Base-by-base conservation (phyloP, 1,139 yeast genomes). In the Saccharomyces hybrid region DNA sequence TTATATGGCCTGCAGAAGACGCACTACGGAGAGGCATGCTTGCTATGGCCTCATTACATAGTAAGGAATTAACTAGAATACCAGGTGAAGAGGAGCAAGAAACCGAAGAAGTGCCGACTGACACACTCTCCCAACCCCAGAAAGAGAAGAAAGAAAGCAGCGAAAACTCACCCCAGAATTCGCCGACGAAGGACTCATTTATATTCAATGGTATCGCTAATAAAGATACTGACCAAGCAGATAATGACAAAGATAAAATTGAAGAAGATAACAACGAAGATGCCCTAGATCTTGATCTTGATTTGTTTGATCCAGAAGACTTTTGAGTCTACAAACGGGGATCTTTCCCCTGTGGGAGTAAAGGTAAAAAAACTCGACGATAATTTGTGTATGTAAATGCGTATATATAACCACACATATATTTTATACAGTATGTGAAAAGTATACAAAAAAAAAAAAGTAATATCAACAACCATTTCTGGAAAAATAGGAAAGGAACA, bases 1-100 rank as follows among this genome's bases (percentile, higher is more conserved):
- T 86, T 64, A 85, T 95, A 11, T 91, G 98, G 98, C 98, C 99
- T 0, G 95, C 95, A 0, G 99, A 91, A 67, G 97, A 91, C 69
- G 87, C 93, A 27, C 77, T 91, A 68, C 78, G 99, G 64, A 78
- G 89, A 62, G 98, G 99, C 0, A 85, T 86, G 84, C 71, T 91
- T 50, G 97, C 97, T 0, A 73, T 83, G 64, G 83, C 88, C 9
- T 80, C 88, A 0, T 64, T 83, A 52, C 78, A 80, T 61, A 76
- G 78, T 1, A 80, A 79, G 3, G 81, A 81, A 57, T 71, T 84
- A 42, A 74, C 77, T 1, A 78, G 75, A 56, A 56, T 78, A 47
- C 78, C 78, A 26, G 58, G 56, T n/a, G 49, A 51, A 23, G 57
- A 49, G 6, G 57, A 56, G 4, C 50, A 58, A 20, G 55, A 52